Evolutionary conservation across 1,284 basidiomycete genomes (phyloP).

Genomic region (Schizophyllum commune): DNA sequence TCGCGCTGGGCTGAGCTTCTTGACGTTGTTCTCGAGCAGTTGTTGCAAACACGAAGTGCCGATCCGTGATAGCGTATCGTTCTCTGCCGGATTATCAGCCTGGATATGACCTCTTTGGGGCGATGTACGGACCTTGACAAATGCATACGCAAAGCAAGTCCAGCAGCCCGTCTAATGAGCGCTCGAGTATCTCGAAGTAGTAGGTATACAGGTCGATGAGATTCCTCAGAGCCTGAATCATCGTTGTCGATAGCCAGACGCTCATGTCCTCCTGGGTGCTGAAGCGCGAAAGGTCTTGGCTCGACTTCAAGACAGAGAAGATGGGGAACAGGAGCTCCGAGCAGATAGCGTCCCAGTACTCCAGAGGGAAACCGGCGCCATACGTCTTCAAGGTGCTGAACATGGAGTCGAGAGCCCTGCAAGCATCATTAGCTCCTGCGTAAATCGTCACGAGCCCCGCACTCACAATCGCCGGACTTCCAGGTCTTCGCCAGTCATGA

Average conservation of each 20-base stretch:
- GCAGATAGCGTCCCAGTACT: constrained; percentile 98
- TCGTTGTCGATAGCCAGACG: constrained; percentile 98
- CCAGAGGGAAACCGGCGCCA: constrained; percentile 79
- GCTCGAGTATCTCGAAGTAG: constrained; percentile 90
- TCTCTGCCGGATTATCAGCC: constrained; percentile 50
- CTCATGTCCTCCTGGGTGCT: constrained; percentile 98
- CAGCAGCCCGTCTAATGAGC: constrained; percentile 85
- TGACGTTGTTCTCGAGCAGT: constrained; percentile 89
- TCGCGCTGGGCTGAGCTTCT: constrained; percentile 75
- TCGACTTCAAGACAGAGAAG: constrained; percentile 91
- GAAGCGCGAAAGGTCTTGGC: constrained; percentile 87
- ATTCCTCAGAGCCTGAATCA: constrained; percentile 97
- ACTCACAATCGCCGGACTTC: constrained; percentile 93
- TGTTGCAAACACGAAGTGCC: constrained; percentile 98
- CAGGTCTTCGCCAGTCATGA: constrained; percentile 99
- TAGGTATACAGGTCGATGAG: constrained; percentile 95
- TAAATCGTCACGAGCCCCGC: background rate
- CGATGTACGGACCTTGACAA: constrained; percentile 75
- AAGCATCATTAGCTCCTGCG: constrained; percentile 6
- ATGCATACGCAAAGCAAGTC: constrained; percentile 96
- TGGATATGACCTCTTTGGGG: background rate
- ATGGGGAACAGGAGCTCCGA: constrained; percentile 98
- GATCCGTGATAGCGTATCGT: constrained; percentile 96
- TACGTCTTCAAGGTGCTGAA: constrained; percentile 93
- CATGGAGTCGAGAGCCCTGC: constrained; percentile 89